Base-by-base conservation (phyloP, 2,329 filamentous ascomycete genomes). In the Periconia macrospinosa region DNA sequence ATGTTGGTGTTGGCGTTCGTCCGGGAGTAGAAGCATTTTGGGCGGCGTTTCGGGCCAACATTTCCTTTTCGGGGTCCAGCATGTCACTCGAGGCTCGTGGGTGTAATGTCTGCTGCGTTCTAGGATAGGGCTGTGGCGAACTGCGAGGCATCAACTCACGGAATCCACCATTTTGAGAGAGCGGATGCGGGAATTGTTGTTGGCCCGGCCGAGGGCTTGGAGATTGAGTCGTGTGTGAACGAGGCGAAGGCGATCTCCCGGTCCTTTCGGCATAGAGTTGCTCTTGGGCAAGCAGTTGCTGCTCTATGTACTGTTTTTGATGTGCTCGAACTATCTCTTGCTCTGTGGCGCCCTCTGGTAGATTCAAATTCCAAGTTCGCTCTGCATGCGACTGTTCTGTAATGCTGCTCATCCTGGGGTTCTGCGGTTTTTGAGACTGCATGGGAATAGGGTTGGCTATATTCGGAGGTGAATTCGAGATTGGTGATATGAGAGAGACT, bases 311-410 rank as follows among this genome's bases (percentile, higher is more conserved):
- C 46, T 74, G 71, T 43, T 66, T 62, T 37, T 73, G 71, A 10
- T 66, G 69, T 50, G 69, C 68, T 41, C 69, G 66, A 41, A 72
- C 69, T 50, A 72, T 71, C 41, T 74, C 71, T 48, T 73, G 68
- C 41, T 72, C 69, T 2, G 68, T 71, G 2, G 66, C 68, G 47
- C 70, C 69, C 23, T 63, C 61, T 5, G 69, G 71, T 14, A 74
- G 60, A 48, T 69, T 69, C 49, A 72, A 49, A 54, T 71, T 66
- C 69, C 69, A 73, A 15, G 66, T 66, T 15, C 62, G 59, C 49
- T 71, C 66, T 48, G 63, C 58, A 20, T 63, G 57, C 33, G 63
- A 57, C 13, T 66, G 61, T 53, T 74, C 71, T 10, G 63, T 62
- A 10, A 74, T 74, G 42, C 69, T 73, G 44, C 63, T 70, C 70